Percentiles rank a stretch among this genome's conserved stretches.
Conservation (phyloP, 768 basidiomycete genomes). For the Phanerodontia chrysosporium region DNA sequence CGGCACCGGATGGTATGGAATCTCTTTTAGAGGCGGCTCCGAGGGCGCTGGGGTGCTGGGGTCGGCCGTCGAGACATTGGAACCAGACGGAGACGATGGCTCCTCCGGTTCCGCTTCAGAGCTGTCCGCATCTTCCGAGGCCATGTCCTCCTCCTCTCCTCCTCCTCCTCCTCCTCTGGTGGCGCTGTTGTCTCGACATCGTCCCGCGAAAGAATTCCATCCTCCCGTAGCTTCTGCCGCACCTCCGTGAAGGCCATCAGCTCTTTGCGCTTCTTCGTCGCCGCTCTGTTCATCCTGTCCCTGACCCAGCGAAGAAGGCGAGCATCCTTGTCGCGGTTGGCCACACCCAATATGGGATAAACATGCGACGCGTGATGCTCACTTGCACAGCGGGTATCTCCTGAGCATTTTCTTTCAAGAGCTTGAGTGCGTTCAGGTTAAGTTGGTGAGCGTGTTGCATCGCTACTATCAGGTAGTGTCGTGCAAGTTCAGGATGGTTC, state of each 20-base stretch:
- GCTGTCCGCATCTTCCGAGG: not conserved
- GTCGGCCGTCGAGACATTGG: too few relatives aligned
- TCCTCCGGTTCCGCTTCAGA: not conserved
- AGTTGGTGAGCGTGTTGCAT: constrained; percentile 34
- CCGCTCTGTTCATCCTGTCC: constrained; percentile 39
- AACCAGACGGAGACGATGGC: not conserved
- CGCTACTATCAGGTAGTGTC: constrained; percentile 63
- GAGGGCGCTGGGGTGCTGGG: not conserved
- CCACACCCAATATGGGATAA: constrained; percentile 52
- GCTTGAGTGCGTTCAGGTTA: constrained; percentile 21
- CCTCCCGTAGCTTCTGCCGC: not conserved
- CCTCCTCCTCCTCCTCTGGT: too few relatives aligned
- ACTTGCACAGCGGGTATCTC: constrained; percentile 48
- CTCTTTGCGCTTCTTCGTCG: constrained; percentile 47
- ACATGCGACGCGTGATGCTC: constrained; percentile 48
- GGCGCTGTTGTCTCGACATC: not conserved
- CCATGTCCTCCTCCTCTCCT: too few relatives aligned
- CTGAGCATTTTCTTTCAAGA: too few relatives aligned
- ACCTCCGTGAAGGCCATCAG: constrained; percentile 38
- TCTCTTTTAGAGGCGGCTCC: constrained; percentile 17
- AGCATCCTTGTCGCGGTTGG: constrained; percentile 57
- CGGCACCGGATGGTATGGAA: constrained; percentile 19
- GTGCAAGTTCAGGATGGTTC: constrained; percentile 49
- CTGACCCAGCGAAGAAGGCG: constrained; percentile 57
- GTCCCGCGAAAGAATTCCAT: not conserved